phyloP scores from a whole-genome alignment of 2,329 filamentous ascomycete genomes.

The Mollisiaceae sp. region DNA sequence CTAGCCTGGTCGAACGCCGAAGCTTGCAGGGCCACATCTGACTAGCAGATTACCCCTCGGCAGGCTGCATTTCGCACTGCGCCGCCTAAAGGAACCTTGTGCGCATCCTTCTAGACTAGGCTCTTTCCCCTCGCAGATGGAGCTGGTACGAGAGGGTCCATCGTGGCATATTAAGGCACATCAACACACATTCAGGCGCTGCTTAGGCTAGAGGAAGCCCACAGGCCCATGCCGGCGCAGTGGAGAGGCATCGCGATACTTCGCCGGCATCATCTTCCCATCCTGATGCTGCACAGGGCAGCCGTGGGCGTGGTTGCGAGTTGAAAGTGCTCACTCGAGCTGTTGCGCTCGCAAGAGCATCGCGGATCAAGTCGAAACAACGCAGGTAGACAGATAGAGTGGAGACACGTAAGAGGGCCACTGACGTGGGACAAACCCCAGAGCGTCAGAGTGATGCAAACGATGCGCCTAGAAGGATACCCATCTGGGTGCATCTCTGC shows the following conservation, averaged over 20 bases:
- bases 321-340: neutral
- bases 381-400: too few relatives aligned
- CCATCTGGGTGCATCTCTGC: neutral
- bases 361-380: neutral
- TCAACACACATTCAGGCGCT: too few relatives aligned
- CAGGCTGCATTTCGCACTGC: conserved; percentile 5
- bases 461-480: neutral
- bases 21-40: neutral
- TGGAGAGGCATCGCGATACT: neutral
- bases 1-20: neutral
- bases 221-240: neutral
- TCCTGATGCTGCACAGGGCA: neutral
- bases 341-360: neutral
- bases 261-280: neutral
- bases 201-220: neutral
- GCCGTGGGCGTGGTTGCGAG: neutral
- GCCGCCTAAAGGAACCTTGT: neutral
- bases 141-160: neutral
- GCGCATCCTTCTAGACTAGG: neutral
- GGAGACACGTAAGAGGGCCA: neutral
- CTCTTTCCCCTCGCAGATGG: neutral
- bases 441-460: neutral
- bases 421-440: conserved; percentile 7
- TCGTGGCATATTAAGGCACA: neutral
- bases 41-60: neutral